These are phyloP conservation scores for Arthrobotrys sphaeroides DNA, from an alignment of 2,329 filamentous ascomycete genomes.

Conservation along the genomic window DNA sequence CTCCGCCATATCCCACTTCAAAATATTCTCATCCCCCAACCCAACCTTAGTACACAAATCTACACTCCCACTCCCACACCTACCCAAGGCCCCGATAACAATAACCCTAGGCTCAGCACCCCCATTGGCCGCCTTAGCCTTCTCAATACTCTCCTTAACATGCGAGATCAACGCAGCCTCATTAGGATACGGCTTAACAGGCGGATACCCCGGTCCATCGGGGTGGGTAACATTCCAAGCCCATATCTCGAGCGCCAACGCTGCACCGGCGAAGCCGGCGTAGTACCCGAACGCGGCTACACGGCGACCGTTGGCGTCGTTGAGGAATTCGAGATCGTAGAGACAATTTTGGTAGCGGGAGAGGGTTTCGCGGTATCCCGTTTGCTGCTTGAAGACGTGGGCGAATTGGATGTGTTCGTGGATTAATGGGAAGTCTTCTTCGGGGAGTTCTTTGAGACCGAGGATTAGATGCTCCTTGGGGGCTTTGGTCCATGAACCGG, in stretches of 20 bases:
- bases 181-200: slow-evolving; percentile 72
- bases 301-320: slow-evolving; percentile 74
- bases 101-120: slow-evolving; percentile 77
- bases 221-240: slow-evolving; percentile 80
- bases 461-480: slow-evolving; percentile 76
- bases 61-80: slow-evolving; percentile 85
- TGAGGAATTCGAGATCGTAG: slow-evolving; percentile 86
- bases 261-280: slow-evolving; percentile 79
- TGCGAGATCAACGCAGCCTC: slow-evolving; percentile 77
- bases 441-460: slow-evolving; percentile 80
- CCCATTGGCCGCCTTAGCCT: slow-evolving; percentile 71
- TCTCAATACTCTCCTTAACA: slow-evolving; percentile 75
- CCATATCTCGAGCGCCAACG: slow-evolving; percentile 81
- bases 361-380: slow-evolving; percentile 81
- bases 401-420: slow-evolving; percentile 78
- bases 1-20: slow-evolving; percentile 81
- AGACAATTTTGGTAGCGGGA: slow-evolving; percentile 80
- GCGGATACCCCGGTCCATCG: slow-evolving; percentile 64
- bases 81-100: slow-evolving; percentile 83
- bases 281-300: slow-evolving; percentile 77
- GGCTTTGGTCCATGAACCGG: slow-evolving; percentile 74
- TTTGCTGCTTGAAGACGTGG: slow-evolving; percentile 80
- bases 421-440: slow-evolving; percentile 75
- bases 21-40: slow-evolving; percentile 73
- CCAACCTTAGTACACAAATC: slow-evolving; percentile 81